Evolutionary conservation across 805 yeast genomes (phyloP).

Genomic region (Teunomyces pallodes): DNA sequence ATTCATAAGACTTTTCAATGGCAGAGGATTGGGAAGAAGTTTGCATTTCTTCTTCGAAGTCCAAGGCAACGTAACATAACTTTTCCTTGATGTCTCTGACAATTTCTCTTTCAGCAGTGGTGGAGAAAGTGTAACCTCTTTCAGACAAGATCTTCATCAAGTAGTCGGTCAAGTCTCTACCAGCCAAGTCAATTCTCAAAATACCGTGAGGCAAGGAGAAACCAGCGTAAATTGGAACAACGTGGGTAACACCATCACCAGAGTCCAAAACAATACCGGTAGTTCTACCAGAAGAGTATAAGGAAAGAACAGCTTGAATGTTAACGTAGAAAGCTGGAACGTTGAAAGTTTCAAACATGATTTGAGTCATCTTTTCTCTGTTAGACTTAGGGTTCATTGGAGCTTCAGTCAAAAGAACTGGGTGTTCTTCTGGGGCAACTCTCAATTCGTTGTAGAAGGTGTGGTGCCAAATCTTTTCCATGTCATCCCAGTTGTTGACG

Average conservation of each 20-base stretch:
- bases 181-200: slow-evolving; percentile 97
- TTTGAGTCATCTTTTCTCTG: slow-evolving; percentile 99
- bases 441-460: slow-evolving; percentile 99
- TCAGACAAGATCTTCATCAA: slow-evolving; percentile 97
- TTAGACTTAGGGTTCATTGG: slow-evolving; percentile 99
- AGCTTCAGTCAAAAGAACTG: slow-evolving; percentile 98
- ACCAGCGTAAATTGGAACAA: slow-evolving; percentile 99
- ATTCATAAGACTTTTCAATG: slow-evolving; percentile 97
- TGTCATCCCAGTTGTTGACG: slow-evolving; percentile 99
- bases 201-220: slow-evolving; percentile 99
- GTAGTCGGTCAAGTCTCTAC: slow-evolving; percentile 99
- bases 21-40: slow-evolving; percentile 98
- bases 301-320: slow-evolving; percentile 96
- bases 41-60: slow-evolving; percentile 99
- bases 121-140: slow-evolving; percentile 98
- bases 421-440: slow-evolving; percentile 99
- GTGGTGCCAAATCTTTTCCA: slow-evolving; percentile 99
- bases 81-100: slow-evolving; percentile 94
- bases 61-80: slow-evolving; percentile 98
- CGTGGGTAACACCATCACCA: slow-evolving; percentile 99
- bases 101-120: slow-evolving; percentile 99
- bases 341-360: slow-evolving; percentile 97
- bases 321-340: slow-evolving; percentile 99
- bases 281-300: slow-evolving; percentile 99
- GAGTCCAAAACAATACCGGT: slow-evolving; percentile 99